Conservation (phyloP, 306 rosid species). For the Macrotyloma uniflorum region DNA sequence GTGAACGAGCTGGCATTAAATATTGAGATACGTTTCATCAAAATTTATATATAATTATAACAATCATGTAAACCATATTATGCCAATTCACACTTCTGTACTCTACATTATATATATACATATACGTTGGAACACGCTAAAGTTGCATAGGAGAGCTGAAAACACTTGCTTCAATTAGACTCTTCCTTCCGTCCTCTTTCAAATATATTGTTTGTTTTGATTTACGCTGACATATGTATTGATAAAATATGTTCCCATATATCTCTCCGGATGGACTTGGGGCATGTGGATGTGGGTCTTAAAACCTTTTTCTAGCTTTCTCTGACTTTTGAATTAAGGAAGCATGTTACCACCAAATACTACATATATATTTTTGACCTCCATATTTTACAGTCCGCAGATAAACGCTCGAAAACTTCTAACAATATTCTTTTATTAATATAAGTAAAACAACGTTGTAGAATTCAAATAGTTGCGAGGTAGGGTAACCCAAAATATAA, state of each 20-base stretch:
- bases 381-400: not conserved
- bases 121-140: conserved; percentile 52
- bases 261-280: conserved; percentile 6
- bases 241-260: conserved; percentile 16
- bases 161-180: conserved; percentile 64
- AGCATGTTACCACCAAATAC: conserved; percentile 26
- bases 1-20: conserved; percentile 44
- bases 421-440: not conserved
- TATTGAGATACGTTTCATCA: conserved; percentile 29
- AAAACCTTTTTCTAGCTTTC: not conserved
- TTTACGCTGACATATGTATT: conserved; percentile 10
- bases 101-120: conserved; percentile 20
- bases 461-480: not conserved
- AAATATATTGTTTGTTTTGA: conserved; percentile 30
- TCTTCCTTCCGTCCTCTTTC: conserved; percentile 37
- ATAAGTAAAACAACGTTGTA: not conserved
- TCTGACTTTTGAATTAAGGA: conserved; percentile 36
- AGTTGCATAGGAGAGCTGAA: conserved; percentile 58
- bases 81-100: conserved; percentile 39
- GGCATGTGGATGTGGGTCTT: conserved; percentile 41
- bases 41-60: conserved; percentile 19
- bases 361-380: not conserved
- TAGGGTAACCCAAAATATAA: not conserved
- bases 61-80: conserved; percentile 9
- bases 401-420: not conserved